Conservation (phyloP, 768 basidiomycete species). For the Pholiota conissans region DNA sequence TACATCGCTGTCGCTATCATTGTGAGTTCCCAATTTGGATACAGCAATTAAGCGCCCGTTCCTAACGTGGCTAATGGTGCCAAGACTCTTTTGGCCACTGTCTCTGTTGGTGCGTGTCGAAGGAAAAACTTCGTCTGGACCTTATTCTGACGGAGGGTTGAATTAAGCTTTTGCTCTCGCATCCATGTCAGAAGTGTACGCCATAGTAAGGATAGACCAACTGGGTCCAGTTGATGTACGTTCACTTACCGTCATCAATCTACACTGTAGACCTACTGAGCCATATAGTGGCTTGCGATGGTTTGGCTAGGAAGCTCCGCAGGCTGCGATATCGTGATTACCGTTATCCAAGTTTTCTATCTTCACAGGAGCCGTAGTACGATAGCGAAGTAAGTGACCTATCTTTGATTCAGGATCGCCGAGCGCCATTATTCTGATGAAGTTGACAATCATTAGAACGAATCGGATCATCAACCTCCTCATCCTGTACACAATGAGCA, state of each 20-base stretch:
- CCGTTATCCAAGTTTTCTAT: constrained; percentile 1
- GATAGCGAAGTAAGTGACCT: background rate
- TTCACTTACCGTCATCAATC: background rate
- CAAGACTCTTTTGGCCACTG: background rate
- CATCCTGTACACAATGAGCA: constrained; percentile 7
- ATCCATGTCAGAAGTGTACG: background rate
- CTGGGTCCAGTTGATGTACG: background rate
- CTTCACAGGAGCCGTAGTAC: background rate
- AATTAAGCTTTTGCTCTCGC: background rate
- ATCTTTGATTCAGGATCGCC: background rate
- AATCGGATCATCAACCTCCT: constrained; percentile 9
- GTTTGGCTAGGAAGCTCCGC: constrained; percentile 2
- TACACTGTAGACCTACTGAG: no score
- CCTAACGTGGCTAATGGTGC: background rate
- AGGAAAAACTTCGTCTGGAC: background rate
- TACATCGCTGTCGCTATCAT: background rate
- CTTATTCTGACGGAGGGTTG: background rate
- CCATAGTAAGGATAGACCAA: background rate
- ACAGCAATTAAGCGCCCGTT: background rate
- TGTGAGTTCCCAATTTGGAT: background rate
- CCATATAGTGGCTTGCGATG: constrained; percentile 3
- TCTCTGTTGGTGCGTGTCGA: background rate
- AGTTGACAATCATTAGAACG: background rate
- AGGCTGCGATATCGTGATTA: constrained; percentile 4
- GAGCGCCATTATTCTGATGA: no score